A percentile compares a stretch with the other conserved stretches of the same genome.
Conservation (phyloP, 139 green algal genomes). For the Chlorella sorokiniana region DNA sequence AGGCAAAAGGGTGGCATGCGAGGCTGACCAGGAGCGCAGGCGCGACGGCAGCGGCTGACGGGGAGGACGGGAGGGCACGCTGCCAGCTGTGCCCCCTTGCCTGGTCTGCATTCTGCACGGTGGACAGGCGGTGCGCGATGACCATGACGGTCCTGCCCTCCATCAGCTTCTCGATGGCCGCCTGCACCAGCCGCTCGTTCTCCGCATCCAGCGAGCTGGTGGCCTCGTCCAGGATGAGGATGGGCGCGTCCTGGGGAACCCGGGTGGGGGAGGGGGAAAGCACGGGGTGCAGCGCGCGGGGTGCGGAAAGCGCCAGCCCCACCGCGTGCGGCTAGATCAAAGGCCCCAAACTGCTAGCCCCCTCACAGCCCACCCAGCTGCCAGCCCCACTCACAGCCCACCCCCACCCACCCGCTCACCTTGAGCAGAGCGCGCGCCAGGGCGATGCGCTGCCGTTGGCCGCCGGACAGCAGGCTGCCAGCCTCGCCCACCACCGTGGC, state of each 20-base stretch:
- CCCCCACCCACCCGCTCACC: not conserved
- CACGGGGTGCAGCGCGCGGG: not conserved
- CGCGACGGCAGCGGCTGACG: not conserved
- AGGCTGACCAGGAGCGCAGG: no score
- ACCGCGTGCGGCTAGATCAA: not conserved
- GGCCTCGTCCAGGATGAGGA: conserved; percentile 75
- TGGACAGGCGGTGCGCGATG: conserved; percentile 75
- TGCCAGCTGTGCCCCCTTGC: not conserved
- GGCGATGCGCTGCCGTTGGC: conserved; percentile 84
- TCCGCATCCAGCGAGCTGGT: conserved; percentile 59
- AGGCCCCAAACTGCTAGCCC: not conserved
- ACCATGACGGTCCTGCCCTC: conserved; percentile 64
- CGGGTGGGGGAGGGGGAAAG: not conserved
- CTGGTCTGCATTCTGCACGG: conserved; percentile 65
- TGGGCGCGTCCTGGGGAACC: conserved; percentile 47
- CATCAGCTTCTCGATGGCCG: conserved; percentile 59
- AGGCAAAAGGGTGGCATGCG: not conserved
- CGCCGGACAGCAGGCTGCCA: conserved; percentile 58
- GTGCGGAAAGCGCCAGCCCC: not conserved
- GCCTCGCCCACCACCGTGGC: conserved; percentile 43
- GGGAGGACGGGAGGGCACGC: not conserved
- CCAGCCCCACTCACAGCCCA: no score
- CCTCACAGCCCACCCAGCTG: not conserved
- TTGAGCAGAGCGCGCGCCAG: conserved; percentile 78
- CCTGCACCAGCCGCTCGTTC: conserved; percentile 60